Percentiles rank a stretch among this genome's conserved stretches.
Conservation (phyloP, 768 basidiomycete species). For the Hemileccinum impolitum region DNA sequence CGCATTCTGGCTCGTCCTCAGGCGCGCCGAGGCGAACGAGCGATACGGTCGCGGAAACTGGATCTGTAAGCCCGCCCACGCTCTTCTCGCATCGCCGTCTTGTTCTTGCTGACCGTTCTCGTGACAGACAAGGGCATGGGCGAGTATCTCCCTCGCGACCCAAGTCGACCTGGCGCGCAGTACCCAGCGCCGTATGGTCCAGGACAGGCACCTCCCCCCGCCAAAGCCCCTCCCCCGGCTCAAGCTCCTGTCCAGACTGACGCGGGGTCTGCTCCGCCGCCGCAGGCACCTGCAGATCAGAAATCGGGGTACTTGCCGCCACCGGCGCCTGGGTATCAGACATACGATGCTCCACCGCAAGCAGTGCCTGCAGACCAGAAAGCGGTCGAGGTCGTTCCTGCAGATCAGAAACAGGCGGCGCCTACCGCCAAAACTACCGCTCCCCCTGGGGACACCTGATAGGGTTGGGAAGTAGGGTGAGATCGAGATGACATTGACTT, state of each 20-base stretch:
- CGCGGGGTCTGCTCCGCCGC: not conserved
- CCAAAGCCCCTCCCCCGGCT: not conserved
- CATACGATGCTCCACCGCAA: not conserved
- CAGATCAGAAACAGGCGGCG: conserved; percentile 7
- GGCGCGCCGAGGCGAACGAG: conserved; percentile 76
- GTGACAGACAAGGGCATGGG: conserved; percentile 21
- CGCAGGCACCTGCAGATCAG: not conserved
- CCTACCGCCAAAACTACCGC: not conserved
- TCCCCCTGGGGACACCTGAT: not conserved
- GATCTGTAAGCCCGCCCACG: conserved; percentile 16
- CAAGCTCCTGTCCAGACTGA: conserved; percentile 4
- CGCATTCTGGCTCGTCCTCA: conserved; percentile 84
- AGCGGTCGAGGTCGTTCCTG: not conserved
- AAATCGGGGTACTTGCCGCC: not conserved
- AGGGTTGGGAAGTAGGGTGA: not conserved
- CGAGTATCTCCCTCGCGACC: conserved; percentile 1
- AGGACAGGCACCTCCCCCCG: not conserved
- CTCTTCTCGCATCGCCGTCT: no score
- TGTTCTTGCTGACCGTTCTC: not conserved
- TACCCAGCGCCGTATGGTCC: not conserved
- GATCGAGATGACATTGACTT: not conserved
- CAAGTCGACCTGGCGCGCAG: not conserved
- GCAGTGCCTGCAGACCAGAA: conserved; percentile 7
- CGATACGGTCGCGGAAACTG: conserved; percentile 26
- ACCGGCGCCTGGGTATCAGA: not conserved